phyloP scores from a whole-genome alignment of 495 filamentous ascomycete genomes.

The Penicillium salamii region DNA sequence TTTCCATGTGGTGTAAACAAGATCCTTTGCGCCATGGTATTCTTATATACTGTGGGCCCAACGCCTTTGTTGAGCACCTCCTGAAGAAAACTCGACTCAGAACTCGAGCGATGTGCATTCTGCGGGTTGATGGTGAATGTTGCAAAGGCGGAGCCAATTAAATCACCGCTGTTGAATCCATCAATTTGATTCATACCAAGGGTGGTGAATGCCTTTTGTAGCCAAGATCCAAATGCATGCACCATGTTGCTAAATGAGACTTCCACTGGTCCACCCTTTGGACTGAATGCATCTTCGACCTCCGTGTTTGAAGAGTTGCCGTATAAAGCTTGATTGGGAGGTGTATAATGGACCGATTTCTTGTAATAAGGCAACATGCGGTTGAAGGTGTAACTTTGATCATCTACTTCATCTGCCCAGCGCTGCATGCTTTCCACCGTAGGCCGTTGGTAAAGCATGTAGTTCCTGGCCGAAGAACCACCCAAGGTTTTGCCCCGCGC shows the following conservation, averaged over 20 bases:
- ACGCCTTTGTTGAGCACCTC: slow-evolving; percentile 16
- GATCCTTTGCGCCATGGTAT: slow-evolving; percentile 42
- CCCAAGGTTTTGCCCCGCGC: slow-evolving; percentile 25
- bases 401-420: slow-evolving; percentile 56
- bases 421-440: slow-evolving; percentile 37
- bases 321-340: slow-evolving; percentile 34
- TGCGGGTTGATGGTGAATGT: slow-evolving; percentile 34
- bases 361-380: slow-evolving; percentile 52
- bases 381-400: slow-evolving; percentile 49
- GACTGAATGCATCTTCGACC: slow-evolving; percentile 21
- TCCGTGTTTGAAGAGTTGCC: slow-evolving; percentile 29
- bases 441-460: slow-evolving; percentile 41
- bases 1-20: slow-evolving; percentile 39
- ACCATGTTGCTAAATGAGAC: slow-evolving; percentile 20
- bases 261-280: slow-evolving; percentile 36
- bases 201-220: slow-evolving; percentile 16
- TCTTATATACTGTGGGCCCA: slow-evolving; percentile 32
- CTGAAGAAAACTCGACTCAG: slow-evolving; percentile 42
- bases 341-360: slow-evolving; percentile 46
- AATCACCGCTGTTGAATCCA: slow-evolving; percentile 35
- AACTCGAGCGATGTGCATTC: slow-evolving; percentile 31
- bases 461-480: slow-evolving; percentile 39
- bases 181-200: slow-evolving; percentile 30
- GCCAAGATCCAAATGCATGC: slow-evolving; percentile 26
- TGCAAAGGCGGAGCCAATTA: slow-evolving; percentile 31